Evolutionary conservation across 176 grass and related monocot species (phyloP), one percentile per base, ranked within the genome.

Genomic region (Phoenix roebelenii): DNA sequence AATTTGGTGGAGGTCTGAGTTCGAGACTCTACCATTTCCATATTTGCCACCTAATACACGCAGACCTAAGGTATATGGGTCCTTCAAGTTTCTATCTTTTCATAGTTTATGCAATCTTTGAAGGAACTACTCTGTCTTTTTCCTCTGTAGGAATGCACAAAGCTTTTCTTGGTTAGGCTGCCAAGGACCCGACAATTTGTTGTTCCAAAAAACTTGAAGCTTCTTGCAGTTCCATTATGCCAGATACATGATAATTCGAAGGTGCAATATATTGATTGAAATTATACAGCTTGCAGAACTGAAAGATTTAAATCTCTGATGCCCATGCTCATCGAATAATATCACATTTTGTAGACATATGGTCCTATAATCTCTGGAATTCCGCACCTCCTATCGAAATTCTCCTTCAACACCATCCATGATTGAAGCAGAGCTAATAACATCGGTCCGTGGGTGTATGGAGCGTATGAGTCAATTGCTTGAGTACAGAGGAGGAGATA

Each of bases 1-100:
- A 0, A 71, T 82, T 75, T 82, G 79, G 87, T 82, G 82, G 82
- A 79, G 64, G 44, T 82, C 82, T 1, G 79, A 82, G 25, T 90
- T 90, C 49, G 79, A 79, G 63, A 73, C 75, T 6, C 28, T 58
- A 5, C 82, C 75, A 7, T 60, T 82, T 56, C 87, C 86, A 3
- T 89, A 89, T 68, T 52, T 61, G 60, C 77, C 79, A 17, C 63
- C 87, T 15, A 75, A n/a, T 29, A 29, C 23, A 0, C 69, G 48
- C 25, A 14, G 53, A 14, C 68, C 78, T 2, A 89, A 85, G 82
- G 78, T 82, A 78, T 16, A 44, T 44, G 7, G 35, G 35, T 44
- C 9, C 14, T 44, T 12, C 35, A 44, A 14, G 7, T 44, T 39
- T 44, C 35, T 44, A 14, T 9, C 9, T 44, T 44, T 32, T 44